Percentiles rank a stretch among this genome's conserved stretches.
Conservation (phyloP, 2,329 filamentous ascomycete species). For the Xylaria sp. region DNA sequence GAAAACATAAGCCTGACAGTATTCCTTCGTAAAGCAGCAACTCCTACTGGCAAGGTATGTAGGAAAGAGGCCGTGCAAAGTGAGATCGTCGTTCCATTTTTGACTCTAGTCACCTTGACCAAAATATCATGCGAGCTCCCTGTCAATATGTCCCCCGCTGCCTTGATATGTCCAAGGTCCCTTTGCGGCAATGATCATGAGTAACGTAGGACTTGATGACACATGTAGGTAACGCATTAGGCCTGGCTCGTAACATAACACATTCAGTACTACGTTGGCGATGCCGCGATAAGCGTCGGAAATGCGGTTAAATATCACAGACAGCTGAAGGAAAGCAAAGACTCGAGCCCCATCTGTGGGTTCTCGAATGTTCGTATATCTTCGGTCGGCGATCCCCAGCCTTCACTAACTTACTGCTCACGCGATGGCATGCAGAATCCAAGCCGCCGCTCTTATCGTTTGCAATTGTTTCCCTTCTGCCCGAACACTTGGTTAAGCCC, state of each 20-base stretch:
- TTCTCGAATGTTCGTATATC: neutral
- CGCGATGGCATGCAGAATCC: neutral
- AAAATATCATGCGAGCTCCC: neutral
- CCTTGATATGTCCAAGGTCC: neutral
- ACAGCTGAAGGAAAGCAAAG: neutral
- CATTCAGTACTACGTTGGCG: conserved; percentile 3
- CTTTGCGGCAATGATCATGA: neutral
- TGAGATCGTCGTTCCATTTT: neutral
- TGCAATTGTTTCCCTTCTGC: neutral
- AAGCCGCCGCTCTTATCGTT: neutral
- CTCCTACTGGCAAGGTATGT: neutral
- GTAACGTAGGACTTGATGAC: neutral
- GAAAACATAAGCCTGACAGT: neutral
- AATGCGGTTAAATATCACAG: conserved; percentile 16
- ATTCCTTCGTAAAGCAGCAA: conserved; percentile 10
- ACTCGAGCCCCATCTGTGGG: neutral
- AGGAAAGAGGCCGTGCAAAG: neutral
- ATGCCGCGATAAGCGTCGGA: conserved; percentile 21
- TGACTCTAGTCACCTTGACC: neutral
- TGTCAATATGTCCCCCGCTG: conserved; percentile 2
- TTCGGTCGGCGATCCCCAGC: conserved; percentile 5
- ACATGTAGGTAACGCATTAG: neutral
- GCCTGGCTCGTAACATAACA: neutral
- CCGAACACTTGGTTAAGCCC: neutral
- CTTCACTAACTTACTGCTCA: neutral